Evolutionary conservation across 257 asterid genomes (phyloP), one percentile per base, ranked within the genome.

Genomic region (Galeopsis tetrahit): DNA sequence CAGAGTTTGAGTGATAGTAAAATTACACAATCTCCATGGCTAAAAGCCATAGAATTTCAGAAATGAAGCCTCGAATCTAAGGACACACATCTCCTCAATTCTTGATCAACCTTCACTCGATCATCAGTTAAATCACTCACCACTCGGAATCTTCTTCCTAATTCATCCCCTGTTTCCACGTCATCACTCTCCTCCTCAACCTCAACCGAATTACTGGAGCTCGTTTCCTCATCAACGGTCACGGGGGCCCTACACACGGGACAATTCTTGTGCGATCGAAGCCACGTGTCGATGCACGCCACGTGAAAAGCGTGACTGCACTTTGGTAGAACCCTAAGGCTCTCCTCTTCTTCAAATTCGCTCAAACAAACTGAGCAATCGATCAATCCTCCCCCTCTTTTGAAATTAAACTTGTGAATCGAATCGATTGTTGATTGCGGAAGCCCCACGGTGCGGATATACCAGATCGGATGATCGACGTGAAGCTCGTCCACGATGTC

Each of bases 281-380:
- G 88, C 95, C 92, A 86, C 10, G 84, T 78, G 61, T 88, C 95
- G 63, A 88, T 82, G 55, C 95, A 88, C 7, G 40, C 40, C 5
- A 69, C 76, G 71, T 88, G 95, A 39, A 88, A 88, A 52, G 89
- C 95, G 61, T 88, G 91, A 62, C 80, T 79, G 65, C 95, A 88
- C 66, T 81, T 84, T 0, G 89, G 91, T 7, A 77, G 52, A 3
- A 71, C 66, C 65, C 78, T 53, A 21, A 77, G 77, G 15, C 28
- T 49, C 2, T 88, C 95, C 6, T 77, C 82, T 21, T 82, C 89
- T 56, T 79, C 82, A 69, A 88, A 88, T 33, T 88, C 89, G 61
- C 84, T 72, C 39, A 88, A 72, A 52, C 94, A 88, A 58, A 88
- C 87, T 0, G 84, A 80, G 73, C 94, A 74, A 13, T 56, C 73